These are phyloP conservation scores for Nicotiana benthamiana DNA, from an alignment of 257 asterid genomes.

Conservation along the genomic window DNA sequence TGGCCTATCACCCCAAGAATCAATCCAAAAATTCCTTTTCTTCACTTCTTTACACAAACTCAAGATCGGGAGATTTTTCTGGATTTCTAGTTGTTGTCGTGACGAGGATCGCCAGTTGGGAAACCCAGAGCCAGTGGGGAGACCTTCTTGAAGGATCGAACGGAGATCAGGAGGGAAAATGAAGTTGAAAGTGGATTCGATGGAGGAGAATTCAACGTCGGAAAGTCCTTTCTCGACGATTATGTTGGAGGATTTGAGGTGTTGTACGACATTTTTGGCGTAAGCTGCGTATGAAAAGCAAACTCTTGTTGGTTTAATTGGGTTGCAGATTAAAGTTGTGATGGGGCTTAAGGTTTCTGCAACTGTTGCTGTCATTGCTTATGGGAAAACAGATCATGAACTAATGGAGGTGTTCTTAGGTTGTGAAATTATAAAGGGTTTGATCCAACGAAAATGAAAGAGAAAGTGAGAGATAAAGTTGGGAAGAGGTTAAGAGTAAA, in stretches of 20 bases:
- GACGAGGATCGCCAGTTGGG: slow-evolving; percentile 91
- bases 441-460: neutral
- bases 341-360: neutral
- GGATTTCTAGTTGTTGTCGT: slow-evolving; percentile 47
- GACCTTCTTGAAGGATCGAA: slow-evolving; percentile 74
- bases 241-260: slow-evolving; percentile 40
- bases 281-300: slow-evolving; percentile 93
- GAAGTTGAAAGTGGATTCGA: slow-evolving; percentile 42
- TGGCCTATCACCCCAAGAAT: slow-evolving; percentile 66
- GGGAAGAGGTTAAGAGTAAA: neutral
- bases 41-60: slow-evolving; percentile 52
- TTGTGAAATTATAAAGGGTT: neutral
- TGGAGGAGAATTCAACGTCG: slow-evolving; percentile 48
- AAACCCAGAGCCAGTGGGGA: slow-evolving; percentile 71
- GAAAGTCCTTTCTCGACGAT: slow-evolving; percentile 68
- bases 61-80: slow-evolving; percentile 34
- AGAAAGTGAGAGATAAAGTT: neutral
- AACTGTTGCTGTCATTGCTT: slow-evolving; percentile 25
- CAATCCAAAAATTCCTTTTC: slow-evolving; percentile 42
- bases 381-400: neutral
- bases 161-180: slow-evolving; percentile 85
- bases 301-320: slow-evolving; percentile 36
- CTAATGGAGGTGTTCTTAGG: neutral
- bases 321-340: slow-evolving; percentile 22
- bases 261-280: slow-evolving; percentile 54